Percentiles rank a stretch among this genome's conserved stretches.
phyloP scores from a whole-genome alignment of 1,284 basidiomycete species.

The Moesziomyces globuligerus region DNA sequence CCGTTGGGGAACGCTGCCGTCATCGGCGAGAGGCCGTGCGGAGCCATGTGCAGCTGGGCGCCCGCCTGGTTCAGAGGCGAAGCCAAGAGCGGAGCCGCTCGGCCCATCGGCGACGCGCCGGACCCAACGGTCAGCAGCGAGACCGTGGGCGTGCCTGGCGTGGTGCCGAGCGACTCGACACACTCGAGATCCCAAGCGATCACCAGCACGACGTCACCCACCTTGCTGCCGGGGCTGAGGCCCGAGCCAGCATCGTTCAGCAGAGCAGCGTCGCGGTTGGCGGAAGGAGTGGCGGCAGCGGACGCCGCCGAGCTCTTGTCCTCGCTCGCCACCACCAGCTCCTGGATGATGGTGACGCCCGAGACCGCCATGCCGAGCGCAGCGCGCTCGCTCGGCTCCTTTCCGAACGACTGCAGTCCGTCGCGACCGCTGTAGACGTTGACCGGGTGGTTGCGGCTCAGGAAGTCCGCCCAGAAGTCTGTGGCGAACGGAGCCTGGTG shows the following conservation, averaged over 20 bases:
- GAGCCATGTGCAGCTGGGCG: slow-evolving; percentile 18
- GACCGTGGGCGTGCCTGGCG: slow-evolving; percentile 58
- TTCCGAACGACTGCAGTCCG: slow-evolving; percentile 60
- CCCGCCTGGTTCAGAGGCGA: slow-evolving; percentile 40
- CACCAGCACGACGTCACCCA: slow-evolving; percentile 68
- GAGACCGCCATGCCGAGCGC: slow-evolving; percentile 65
- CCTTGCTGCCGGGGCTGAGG: slow-evolving; percentile 62
- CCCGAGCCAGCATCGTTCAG: slow-evolving; percentile 25
- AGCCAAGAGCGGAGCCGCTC: slow-evolving; percentile 21
- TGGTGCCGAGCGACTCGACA: slow-evolving; percentile 57
- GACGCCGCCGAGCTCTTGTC: slow-evolving; percentile 10
- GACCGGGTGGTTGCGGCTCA: slow-evolving; percentile 65
- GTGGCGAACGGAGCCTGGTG: slow-evolving; percentile 67
- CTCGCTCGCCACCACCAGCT: slow-evolving; percentile 66
- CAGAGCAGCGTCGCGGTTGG: slow-evolving; percentile 19
- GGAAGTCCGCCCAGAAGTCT: slow-evolving; percentile 67
- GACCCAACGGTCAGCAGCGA: slow-evolving; percentile 49
- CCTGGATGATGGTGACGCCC: slow-evolving; percentile 67
- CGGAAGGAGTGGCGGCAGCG: slow-evolving; percentile 4
- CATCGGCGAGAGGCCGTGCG: slow-evolving; percentile 35
- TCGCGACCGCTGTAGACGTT: slow-evolving; percentile 54
- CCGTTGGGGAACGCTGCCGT: slow-evolving; percentile 28
- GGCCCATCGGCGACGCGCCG: slow-evolving; percentile 37
- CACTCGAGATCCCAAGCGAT: slow-evolving; percentile 68
- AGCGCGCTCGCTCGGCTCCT: slow-evolving; percentile 64